phyloP scores from a whole-genome alignment of 306 rosid species.

The barrel medic (Medicago truncatula) region DNA sequence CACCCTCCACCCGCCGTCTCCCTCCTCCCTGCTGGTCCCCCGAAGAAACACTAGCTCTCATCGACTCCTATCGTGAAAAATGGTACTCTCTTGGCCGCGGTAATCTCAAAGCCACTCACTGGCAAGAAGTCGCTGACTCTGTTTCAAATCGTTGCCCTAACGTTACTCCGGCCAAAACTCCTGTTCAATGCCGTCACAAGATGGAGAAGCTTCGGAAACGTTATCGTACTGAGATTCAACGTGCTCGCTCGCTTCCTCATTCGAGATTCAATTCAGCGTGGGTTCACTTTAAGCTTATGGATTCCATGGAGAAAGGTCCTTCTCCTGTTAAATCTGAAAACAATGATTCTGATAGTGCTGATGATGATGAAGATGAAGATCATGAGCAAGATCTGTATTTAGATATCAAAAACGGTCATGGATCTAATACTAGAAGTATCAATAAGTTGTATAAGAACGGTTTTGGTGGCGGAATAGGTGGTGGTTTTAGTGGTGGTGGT shows the following conservation, averaged over 20 bases:
- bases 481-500: constrained; percentile 45
- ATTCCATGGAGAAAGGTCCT: constrained; percentile 92
- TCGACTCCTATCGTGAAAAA: constrained; percentile 89
- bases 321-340: constrained; percentile 53
- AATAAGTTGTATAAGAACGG: constrained; percentile 65
- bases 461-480: constrained; percentile 43
- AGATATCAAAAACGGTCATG: constrained; percentile 59
- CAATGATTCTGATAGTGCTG: constrained; percentile 58
- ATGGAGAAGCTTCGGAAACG: constrained; percentile 98
- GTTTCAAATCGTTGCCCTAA: constrained; percentile 73
- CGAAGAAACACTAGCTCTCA: constrained; percentile 91
- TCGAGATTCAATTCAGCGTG: constrained; percentile 77
- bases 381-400: constrained; percentile 67
- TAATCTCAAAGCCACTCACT: constrained; percentile 89
- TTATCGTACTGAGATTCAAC: constrained; percentile 94
- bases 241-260: constrained; percentile 77
- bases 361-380: constrained; percentile 59
- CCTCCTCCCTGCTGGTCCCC: constrained; percentile 99
- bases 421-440: constrained; percentile 61
- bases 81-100: constrained; percentile 98
- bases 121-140: constrained; percentile 95
- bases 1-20: constrained; percentile 68
- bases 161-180: constrained; percentile 89
- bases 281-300: constrained; percentile 96
- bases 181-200: constrained; percentile 98